Conservation (phyloP, 495 filamentous ascomycete species). For the Talaromyces stipitatus region DNA sequence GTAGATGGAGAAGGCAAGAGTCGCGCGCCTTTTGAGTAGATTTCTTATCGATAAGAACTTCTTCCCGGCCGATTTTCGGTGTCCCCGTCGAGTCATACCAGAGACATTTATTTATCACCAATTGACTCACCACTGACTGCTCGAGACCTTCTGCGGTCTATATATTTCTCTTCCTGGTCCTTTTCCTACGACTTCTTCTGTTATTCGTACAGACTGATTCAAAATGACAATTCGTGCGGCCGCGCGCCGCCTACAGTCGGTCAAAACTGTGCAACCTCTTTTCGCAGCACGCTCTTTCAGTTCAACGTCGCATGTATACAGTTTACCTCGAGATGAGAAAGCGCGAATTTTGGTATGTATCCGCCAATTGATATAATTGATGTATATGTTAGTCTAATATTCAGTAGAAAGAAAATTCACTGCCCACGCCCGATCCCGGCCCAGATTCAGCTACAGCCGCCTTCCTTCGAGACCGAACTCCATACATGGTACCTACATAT, state of each 20-base stretch:
- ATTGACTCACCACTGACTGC: conserved; percentile 6
- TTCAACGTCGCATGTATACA: conserved; percentile 2
- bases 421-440: conserved; percentile 73
- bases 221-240: conserved; percentile 24
- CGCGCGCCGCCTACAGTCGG: conserved; percentile 30
- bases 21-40: not conserved
- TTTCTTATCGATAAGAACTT: conserved; percentile 4
- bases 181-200: not conserved
- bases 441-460: conserved; percentile 67
- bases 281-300: conserved; percentile 6
- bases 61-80: conserved; percentile 3
- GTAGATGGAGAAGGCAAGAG: not conserved
- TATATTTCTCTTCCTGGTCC: not conserved
- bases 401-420: conserved; percentile 50
- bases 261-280: not conserved
- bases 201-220: not conserved
- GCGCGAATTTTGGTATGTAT: conserved; percentile 1
- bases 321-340: conserved; percentile 3
- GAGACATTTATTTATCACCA: conserved; percentile 5
- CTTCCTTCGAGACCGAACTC: conserved; percentile 62
- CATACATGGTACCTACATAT: conserved; percentile 94
- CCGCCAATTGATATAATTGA: not conserved
- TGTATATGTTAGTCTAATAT: not conserved
- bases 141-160: not conserved
- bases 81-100: not conserved